phyloP scores from a whole-genome alignment of 2,329 filamentous ascomycete genomes.

The Gremmenia infestans region DNA sequence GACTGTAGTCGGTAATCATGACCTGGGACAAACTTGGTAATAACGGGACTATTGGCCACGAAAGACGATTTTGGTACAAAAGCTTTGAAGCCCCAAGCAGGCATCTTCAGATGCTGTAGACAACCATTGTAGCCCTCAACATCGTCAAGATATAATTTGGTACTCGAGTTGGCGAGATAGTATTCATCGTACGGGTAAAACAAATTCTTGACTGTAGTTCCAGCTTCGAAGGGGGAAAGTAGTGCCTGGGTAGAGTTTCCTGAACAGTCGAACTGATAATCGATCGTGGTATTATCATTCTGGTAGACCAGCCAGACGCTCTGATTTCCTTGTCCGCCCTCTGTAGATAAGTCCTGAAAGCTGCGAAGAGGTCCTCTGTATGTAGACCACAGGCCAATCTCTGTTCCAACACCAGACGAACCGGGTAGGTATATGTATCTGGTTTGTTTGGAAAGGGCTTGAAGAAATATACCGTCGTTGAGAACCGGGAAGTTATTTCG shows the following conservation, averaged over 20 bases:
- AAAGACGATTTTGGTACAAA: conserved; percentile 44
- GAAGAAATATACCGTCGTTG: conserved; percentile 52
- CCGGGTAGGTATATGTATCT: conserved; percentile 48
- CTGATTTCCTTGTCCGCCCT: conserved; percentile 35
- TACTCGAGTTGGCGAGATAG: conserved; percentile 35
- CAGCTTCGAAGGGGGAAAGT: conserved; percentile 46
- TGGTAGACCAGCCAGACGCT: conserved; percentile 41
- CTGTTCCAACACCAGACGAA: conserved; percentile 31
- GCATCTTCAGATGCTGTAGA: conserved; percentile 50
- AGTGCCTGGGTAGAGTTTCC: conserved; percentile 39
- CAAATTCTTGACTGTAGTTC: conserved; percentile 53
- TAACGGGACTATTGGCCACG: no score
- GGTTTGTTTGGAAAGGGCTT: conserved; percentile 52
- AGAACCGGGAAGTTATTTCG: conserved; percentile 50
- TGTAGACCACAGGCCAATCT: conserved; percentile 57
- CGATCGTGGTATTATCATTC: conserved; percentile 42
- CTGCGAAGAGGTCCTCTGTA: conserved; percentile 36
- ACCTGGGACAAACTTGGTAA: conserved; percentile 38
- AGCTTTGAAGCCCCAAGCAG: conserved; percentile 50
- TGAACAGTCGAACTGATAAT: conserved; percentile 47
- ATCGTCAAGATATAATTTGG: conserved; percentile 42
- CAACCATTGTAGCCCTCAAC: conserved; percentile 44
- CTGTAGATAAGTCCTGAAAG: no score
- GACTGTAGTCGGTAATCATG: conserved; percentile 55
- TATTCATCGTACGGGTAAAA: conserved; percentile 57